These are phyloP conservation scores for Cordyceps tenuipes DNA, from an alignment of 2,329 filamentous ascomycete genomes.

Conservation along the genomic window DNA sequence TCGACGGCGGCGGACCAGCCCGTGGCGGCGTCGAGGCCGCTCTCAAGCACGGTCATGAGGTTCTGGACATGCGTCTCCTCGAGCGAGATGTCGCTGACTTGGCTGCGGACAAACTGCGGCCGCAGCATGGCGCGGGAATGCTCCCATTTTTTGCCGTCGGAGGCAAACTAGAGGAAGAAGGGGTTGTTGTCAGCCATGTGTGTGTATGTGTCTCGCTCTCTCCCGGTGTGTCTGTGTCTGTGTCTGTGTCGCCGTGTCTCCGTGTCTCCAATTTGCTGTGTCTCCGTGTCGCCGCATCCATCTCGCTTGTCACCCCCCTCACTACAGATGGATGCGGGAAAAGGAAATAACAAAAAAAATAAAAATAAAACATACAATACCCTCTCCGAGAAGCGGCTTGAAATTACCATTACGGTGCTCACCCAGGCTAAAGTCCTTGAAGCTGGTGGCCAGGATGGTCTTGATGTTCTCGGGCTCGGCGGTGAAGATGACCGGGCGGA, in stretches of 20 bases:
- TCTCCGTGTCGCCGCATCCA: neutral
- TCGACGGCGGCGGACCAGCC: constrained; percentile 30
- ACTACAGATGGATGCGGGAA: neutral
- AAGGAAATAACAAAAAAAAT: neutral
- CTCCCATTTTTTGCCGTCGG: constrained; percentile 28
- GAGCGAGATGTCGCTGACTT: constrained; percentile 35
- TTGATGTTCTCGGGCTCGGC: constrained; percentile 22
- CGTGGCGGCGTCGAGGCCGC: constrained; percentile 20
- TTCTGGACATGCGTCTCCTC: constrained; percentile 30
- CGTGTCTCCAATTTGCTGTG: too few relatives aligned
- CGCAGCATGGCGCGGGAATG: constrained; percentile 30
- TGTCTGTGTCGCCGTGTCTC: too few relatives aligned
- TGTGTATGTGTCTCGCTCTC: too few relatives aligned
- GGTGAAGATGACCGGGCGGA: constrained; percentile 16
- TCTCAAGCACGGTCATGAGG: constrained; percentile 20
- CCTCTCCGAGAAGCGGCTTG: constrained; percentile 34
- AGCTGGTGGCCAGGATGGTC: constrained; percentile 20
- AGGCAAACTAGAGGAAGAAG: constrained; percentile 21
- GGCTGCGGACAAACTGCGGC: constrained; percentile 33
- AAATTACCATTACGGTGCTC: constrained; percentile 19
- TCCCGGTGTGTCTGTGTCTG: too few relatives aligned
- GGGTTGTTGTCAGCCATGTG: neutral
- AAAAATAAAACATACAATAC: constrained; percentile 22
- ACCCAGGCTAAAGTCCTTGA: constrained; percentile 21
- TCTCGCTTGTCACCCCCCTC: neutral